Percentiles rank a stretch among this genome's conserved stretches.
Conservation (phyloP, 78 protist species). For the Creolimax fragrantissima region DNA sequence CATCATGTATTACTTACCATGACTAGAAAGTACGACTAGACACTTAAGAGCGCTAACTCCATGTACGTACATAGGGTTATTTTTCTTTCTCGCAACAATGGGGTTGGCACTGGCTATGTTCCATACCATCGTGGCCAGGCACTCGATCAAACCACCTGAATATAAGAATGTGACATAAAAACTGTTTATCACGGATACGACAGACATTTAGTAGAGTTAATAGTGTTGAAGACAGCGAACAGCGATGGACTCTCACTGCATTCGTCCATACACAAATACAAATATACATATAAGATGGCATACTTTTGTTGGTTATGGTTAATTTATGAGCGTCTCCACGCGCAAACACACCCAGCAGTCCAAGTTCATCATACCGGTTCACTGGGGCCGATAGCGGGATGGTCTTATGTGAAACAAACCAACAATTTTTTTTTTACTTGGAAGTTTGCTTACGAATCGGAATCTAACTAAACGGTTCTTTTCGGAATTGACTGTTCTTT, state of each 20-base stretch:
- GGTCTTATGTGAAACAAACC: not conserved
- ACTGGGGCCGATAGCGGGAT: not conserved
- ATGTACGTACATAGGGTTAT: not conserved
- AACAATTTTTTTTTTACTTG: no score
- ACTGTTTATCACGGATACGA: no score
- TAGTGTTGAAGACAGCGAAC: no score
- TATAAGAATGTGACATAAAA: no score
- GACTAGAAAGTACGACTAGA: not conserved
- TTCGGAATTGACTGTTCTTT: no score
- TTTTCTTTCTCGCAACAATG: not conserved
- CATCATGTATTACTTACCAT: not conserved
- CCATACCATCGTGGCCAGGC: constrained; percentile 11
- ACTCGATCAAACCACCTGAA: not conserved
- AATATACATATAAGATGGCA: not conserved
- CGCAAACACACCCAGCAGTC: not conserved
- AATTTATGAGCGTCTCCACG: not conserved
- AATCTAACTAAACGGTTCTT: no score
- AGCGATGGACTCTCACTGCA: no score
- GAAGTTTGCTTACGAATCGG: no score
- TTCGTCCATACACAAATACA: no score
- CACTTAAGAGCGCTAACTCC: not conserved
- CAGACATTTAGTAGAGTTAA: no score
- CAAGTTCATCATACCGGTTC: not conserved
- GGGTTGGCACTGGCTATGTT: not conserved
- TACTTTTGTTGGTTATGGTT: not conserved